phyloP scores from a whole-genome alignment of 2,329 filamentous ascomycete genomes.

The Geosmithia morbida region DNA sequence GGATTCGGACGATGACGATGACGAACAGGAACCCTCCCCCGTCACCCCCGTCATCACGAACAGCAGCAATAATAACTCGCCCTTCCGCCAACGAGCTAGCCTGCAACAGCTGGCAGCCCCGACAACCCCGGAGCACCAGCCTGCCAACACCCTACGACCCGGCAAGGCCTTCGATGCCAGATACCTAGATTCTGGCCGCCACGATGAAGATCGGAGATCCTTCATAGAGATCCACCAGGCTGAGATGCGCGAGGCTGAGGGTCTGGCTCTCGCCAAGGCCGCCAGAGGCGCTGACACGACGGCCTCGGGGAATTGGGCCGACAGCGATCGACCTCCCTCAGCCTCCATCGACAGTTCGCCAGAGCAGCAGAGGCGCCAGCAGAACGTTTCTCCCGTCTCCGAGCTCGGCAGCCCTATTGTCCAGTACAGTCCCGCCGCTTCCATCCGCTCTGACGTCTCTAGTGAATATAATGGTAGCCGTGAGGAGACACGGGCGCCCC shows the following conservation, averaged over 20 bases:
- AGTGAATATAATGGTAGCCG: constrained; percentile 9
- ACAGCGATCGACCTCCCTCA: constrained; percentile 7
- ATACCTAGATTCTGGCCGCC: constrained; percentile 24
- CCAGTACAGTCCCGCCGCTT: constrained; percentile 26
- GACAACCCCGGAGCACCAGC: not conserved
- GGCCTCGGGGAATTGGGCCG: constrained; percentile 16
- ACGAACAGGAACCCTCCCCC: not conserved
- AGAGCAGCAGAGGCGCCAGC: constrained; percentile 9
- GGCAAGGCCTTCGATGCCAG: constrained; percentile 19
- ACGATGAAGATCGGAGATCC: constrained; percentile 39
- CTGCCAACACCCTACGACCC: constrained; percentile 13
- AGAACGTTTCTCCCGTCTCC: constrained; percentile 12
- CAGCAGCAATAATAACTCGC: not conserved
- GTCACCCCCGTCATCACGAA: not conserved
- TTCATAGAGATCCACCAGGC: constrained; percentile 45
- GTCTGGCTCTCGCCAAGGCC: constrained; percentile 40
- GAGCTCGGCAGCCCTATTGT: constrained; percentile 9
- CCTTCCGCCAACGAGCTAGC: not conserved
- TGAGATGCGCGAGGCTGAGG: constrained; percentile 46
- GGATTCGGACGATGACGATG: constrained; percentile 4
- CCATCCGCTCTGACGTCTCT: constrained; percentile 17
- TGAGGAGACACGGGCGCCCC: constrained; percentile 1
- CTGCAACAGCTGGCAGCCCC: not conserved
- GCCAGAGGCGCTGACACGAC: constrained; percentile 16
- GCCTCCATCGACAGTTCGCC: constrained; percentile 7